Evolutionary conservation across 2,329 filamentous ascomycete species (phyloP).

Genomic region (Pseudogymnoascus pannorum): DNA sequence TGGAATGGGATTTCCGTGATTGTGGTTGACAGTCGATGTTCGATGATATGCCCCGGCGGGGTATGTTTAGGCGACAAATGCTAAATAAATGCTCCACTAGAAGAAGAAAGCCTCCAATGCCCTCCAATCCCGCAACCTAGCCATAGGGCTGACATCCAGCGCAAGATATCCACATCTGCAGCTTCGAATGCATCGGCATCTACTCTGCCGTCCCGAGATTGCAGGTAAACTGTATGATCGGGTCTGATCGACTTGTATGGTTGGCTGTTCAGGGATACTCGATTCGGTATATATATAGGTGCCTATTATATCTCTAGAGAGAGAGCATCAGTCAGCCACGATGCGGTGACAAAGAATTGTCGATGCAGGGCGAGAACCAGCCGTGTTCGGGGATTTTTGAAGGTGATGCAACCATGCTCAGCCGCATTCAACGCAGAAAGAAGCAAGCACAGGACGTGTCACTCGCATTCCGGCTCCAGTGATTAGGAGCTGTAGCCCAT

Average conservation of each 20-base stretch:
- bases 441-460: not conserved
- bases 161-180: slow-evolving; percentile 1
- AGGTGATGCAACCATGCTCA: slow-evolving; percentile 1
- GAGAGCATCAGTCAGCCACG: not conserved
- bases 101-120: not conserved
- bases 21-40: not conserved
- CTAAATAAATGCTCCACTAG: not conserved
- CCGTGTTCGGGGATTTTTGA: not conserved
- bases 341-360: not conserved
- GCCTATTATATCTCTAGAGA: not conserved
- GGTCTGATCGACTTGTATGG: not conserved
- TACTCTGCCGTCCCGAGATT: not conserved
- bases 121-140: not conserved
- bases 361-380: not conserved
- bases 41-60: slow-evolving; percentile 1
- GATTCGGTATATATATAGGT: not conserved
- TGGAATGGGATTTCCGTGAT: not conserved
- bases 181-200: not conserved
- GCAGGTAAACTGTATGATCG: not conserved
- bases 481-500: not conserved
- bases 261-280: not conserved
- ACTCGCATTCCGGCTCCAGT: not conserved
- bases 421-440: not conserved
- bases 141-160: not conserved
- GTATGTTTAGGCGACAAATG: slow-evolving; percentile 7